Base-by-base conservation (phyloP, 2,329 filamentous ascomycete species). In the Atkinsonella texensis region DNA sequence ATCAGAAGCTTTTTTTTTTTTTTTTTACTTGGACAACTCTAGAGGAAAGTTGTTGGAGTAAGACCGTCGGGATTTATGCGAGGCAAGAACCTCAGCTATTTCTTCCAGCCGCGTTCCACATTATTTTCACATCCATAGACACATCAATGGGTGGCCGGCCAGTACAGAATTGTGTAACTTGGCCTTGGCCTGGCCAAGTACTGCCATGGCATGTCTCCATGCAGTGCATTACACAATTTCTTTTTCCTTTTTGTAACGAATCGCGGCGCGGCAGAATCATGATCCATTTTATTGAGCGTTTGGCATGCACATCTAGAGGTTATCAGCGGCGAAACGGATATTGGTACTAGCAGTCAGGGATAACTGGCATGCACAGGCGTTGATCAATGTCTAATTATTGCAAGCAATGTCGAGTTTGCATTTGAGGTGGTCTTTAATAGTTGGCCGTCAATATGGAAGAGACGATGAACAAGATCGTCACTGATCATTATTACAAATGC, bases 341-440 rank as follows among this genome's bases (percentile, higher is more conserved):
- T 32, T 32, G 31, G 48, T 12, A 38, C 15, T 13, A 12, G 48
- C 32, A n/a, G 39, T 53, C 28, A 48, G 35, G 48, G 48, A 6
- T 35, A 38, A 50, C 15, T 52, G 47, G 49, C 47, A 38, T 31
- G 20, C 33, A 39, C 42, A n/a, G 32, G 48, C 43, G 48, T 53
- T 42, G 35, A 42, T 43, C 13, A 31, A 15, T 11, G n/a, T 42
- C 6, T 18, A 28, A 28, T 28, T 5, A 43, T 43, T 10, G 35
- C 35, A 38, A 38, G 11, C 11, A 15, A 12, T 38, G 11, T 15
- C 13, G 35, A 38, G 20, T 5, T 42, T 42, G 40, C 40, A 18
- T 18, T n/a, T 20, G n/a, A 42, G 17, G 10, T 1, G 28, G 15
- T 15, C 4, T 9, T 12, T 15, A 38, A 38, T 12, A 38, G 35